Percentiles rank a stretch among this genome's conserved stretches.
Conservation (phyloP, 768 basidiomycete genomes). For the Mycena rebaudengoi region DNA sequence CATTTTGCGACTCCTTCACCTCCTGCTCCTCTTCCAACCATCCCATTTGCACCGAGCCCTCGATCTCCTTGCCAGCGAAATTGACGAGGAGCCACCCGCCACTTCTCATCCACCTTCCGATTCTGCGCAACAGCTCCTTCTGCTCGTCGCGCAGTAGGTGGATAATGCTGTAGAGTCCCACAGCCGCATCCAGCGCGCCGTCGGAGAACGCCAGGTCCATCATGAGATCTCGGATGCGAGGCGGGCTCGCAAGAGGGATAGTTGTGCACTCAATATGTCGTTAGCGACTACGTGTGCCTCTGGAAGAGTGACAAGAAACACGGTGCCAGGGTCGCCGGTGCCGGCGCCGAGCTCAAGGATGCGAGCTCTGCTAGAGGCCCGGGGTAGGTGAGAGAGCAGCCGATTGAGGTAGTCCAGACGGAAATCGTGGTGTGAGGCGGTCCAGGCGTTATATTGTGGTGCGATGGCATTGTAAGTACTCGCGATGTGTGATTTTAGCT, state of each 20-base stretch:
- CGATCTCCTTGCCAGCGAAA: constrained; percentile 12
- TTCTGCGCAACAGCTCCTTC: constrained; percentile 7
- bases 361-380: not conserved
- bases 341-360: constrained; percentile 14
- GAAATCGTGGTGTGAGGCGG: not conserved
- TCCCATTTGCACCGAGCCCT: constrained; percentile 7
- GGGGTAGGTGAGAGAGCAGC: constrained; percentile 7
- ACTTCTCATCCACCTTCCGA: constrained; percentile 7
- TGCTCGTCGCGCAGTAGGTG: constrained; percentile 16
- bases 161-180: constrained; percentile 9
- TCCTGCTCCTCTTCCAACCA: constrained; percentile 11
- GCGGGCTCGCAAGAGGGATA: constrained; percentile 3
- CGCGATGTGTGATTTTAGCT: constrained; percentile 12
- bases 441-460: constrained; percentile 13
- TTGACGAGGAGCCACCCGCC: constrained; percentile 17
- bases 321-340: constrained; percentile 11
- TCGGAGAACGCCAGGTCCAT: constrained; percentile 10
- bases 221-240: constrained; percentile 14
- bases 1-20: constrained; percentile 2
- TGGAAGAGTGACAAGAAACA: not conserved
- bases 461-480: constrained; percentile 9
- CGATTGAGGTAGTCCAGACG: constrained; percentile 12
- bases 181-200: constrained; percentile 5
- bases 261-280: constrained; percentile 6
- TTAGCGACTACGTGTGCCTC: constrained; percentile 6